Conservation (phyloP, 257 asterid genomes). For the Petrea volubilis region DNA sequence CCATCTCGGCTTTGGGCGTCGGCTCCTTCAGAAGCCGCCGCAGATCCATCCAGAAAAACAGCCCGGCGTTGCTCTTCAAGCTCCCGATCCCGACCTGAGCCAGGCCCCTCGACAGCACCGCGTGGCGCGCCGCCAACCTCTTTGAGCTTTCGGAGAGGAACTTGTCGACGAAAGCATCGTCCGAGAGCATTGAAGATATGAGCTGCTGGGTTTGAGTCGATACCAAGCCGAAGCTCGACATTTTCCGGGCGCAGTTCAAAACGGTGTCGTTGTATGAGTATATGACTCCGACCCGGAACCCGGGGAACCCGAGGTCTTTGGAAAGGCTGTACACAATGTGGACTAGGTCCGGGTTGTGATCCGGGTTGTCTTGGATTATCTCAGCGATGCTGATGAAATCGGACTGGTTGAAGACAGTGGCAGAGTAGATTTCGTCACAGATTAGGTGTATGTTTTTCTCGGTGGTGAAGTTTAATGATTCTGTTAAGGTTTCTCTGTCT, state of each 20-base stretch:
- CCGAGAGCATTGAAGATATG: conserved; percentile 67
- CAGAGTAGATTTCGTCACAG: conserved; percentile 87
- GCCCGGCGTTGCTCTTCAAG: conserved; percentile 60
- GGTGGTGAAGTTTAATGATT: conserved; percentile 42
- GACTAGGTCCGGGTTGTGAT: conserved; percentile 51
- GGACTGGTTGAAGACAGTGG: conserved; percentile 72
- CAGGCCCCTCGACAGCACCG: conserved; percentile 41
- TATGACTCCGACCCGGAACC: conserved; percentile 72
- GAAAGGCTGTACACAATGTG: conserved; percentile 85
- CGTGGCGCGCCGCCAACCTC: conserved; percentile 49
- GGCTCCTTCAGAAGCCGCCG: conserved; percentile 46
- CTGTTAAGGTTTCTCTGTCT: conserved; percentile 50
- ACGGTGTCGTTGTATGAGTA: conserved; percentile 75
- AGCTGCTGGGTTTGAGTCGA: conserved; percentile 81
- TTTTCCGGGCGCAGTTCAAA: conserved; percentile 57
- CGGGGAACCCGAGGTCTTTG: conserved; percentile 85
- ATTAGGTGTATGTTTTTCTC: conserved; percentile 65
- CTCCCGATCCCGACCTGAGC: conserved; percentile 56
- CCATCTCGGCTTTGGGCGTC: conserved; percentile 60
- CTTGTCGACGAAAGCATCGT: conserved; percentile 49
- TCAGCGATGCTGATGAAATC: conserved; percentile 72
- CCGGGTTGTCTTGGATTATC: conserved; percentile 36
- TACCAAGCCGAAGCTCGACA: conserved; percentile 85
- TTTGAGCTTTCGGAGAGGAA: conserved; percentile 50
- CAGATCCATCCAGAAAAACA: conserved; percentile 74